phyloP scores from a whole-genome alignment of 352 stramenopile species.

The Phytophthora hybrid region DNA sequence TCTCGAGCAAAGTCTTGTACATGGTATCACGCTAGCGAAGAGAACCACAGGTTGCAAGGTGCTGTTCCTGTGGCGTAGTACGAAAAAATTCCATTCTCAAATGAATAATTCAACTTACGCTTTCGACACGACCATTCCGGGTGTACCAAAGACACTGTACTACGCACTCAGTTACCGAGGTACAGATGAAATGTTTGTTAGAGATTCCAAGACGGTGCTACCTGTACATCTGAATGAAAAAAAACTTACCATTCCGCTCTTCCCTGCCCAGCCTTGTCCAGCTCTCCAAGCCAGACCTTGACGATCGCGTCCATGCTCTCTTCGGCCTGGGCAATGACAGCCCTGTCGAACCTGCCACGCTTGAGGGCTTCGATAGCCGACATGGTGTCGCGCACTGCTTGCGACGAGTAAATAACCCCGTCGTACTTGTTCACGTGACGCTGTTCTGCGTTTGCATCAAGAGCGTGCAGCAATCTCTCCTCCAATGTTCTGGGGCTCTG shows the following conservation, averaged over 20 bases:
- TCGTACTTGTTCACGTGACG: constrained; percentile 17
- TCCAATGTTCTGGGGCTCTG: not conserved
- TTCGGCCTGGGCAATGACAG: constrained; percentile 20
- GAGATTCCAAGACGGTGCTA: not conserved
- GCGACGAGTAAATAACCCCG: constrained; percentile 25
- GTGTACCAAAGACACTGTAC: not conserved
- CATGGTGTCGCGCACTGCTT: constrained; percentile 32
- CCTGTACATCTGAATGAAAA: not conserved
- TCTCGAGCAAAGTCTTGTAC: not conserved
- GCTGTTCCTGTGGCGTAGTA: not conserved
- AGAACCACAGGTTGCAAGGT: not conserved
- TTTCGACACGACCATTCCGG: not conserved
- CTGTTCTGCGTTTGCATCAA: not conserved
- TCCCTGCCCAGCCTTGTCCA: constrained; percentile 13
- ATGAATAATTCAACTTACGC: not conserved
- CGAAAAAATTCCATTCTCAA: not conserved
- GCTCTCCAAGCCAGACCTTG: constrained; percentile 26
- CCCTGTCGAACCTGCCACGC: constrained; percentile 18
- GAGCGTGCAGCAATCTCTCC: constrained; percentile 7
- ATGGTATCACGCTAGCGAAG: constrained; percentile 1
- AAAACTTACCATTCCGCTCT: not conserved
- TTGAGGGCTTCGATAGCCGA: constrained; percentile 26
- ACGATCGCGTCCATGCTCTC: constrained; percentile 26
- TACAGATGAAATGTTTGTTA: not conserved
- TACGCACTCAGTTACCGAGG: not conserved